phyloP scores from a whole-genome alignment of 805 yeast species.

The Wickerhamomyces tratensis region DNA sequence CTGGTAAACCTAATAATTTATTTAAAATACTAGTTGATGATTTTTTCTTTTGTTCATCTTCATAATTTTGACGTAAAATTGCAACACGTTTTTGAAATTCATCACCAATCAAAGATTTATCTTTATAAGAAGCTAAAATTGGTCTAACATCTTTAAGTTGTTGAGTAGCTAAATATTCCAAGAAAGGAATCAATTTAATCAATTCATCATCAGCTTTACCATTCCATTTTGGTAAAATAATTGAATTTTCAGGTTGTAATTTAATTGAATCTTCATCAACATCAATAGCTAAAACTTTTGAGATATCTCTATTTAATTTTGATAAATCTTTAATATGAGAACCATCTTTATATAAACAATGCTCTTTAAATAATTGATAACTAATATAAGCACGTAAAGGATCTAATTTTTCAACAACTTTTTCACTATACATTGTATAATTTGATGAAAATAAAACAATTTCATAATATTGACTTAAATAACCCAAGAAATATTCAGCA shows the following conservation, averaged over 20 bases:
- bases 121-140: conserved; percentile 61
- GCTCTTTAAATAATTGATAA: conserved; percentile 84
- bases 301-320: conserved; percentile 82
- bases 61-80: conserved; percentile 63
- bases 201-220: conserved; percentile 79
- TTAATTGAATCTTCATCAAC: conserved; percentile 61
- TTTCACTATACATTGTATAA: conserved; percentile 78
- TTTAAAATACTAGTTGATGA: conserved; percentile 43
- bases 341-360: conserved; percentile 79
- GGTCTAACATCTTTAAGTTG: conserved; percentile 83
- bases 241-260: conserved; percentile 91
- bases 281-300: conserved; percentile 74
- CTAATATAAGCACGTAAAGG: conserved; percentile 87
- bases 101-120: conserved; percentile 55
- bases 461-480: conserved; percentile 91
- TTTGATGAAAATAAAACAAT: conserved; percentile 84
- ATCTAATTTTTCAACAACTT: conserved; percentile 78
- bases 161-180: conserved; percentile 91
- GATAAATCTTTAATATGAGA: conserved; percentile 82
- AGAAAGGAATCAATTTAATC: conserved; percentile 77
- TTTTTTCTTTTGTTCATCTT: conserved; percentile 37
- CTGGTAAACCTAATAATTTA: conserved; percentile 54
- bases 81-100: conserved; percentile 78
- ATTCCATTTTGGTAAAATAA: conserved; percentile 76
- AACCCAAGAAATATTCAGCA: conserved; percentile 90